These are phyloP conservation scores for Umbelopsis sp. DNA, from an alignment of 192 early-diverging fungal species.

Conservation along the genomic window DNA sequence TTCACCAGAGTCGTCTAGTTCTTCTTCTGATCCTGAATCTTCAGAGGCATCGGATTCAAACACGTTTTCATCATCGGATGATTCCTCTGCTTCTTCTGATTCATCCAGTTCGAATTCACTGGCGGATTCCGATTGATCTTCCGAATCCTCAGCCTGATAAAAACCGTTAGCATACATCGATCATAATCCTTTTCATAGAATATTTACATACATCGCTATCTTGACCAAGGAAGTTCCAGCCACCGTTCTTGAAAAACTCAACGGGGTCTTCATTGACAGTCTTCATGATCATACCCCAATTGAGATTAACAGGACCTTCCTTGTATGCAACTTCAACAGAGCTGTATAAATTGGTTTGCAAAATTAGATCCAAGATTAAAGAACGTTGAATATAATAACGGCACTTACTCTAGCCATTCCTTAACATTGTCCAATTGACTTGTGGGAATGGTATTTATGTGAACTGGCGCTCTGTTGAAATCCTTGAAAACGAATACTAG, in stretches of 20 bases:
- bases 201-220: conserved; percentile 58
- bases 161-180: neutral
- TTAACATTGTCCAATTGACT: conserved; percentile 91
- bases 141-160: conserved; percentile 50
- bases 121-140: conserved; percentile 52
- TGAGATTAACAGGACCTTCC: conserved; percentile 93
- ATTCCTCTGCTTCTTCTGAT: conserved; percentile 54
- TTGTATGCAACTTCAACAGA: conserved; percentile 90
- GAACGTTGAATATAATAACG: neutral
- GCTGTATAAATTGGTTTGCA: conserved; percentile 35
- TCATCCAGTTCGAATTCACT: conserved; percentile 68
- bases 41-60: conserved; percentile 64
- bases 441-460: conserved; percentile 95
- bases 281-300: conserved; percentile 98
- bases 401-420: conserved; percentile 83
- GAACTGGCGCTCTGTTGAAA: conserved; percentile 82
- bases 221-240: conserved; percentile 87
- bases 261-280: conserved; percentile 92
- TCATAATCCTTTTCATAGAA: neutral
- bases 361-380: neutral
- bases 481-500: conserved; percentile 98
- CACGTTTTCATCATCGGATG: conserved; percentile 59
- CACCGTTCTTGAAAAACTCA: conserved; percentile 88
- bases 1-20: conserved; percentile 57
- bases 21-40: conserved; percentile 53